These are phyloP conservation scores for Penicillium salamii DNA, from an alignment of 495 filamentous ascomycete genomes.

Conservation along the genomic window DNA sequence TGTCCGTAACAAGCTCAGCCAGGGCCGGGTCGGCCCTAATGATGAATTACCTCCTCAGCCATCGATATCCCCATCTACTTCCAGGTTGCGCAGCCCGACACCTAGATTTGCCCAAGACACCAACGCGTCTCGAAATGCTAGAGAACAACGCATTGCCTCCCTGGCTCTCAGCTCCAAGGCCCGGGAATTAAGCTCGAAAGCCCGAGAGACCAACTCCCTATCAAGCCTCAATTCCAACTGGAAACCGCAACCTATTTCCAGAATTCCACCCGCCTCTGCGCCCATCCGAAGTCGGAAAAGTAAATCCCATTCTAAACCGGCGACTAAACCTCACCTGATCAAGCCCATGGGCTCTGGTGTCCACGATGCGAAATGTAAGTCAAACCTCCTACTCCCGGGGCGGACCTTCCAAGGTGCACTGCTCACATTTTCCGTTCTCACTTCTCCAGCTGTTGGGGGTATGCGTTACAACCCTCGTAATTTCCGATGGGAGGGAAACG, in stretches of 20 bases:
- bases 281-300: constrained; percentile 53
- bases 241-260: constrained; percentile 68
- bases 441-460: constrained; percentile 71
- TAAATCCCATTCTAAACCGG: constrained; percentile 49
- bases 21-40: constrained; percentile 41
- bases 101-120: constrained; percentile 95
- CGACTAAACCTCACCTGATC: constrained; percentile 67
- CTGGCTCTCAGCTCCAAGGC: constrained; percentile 32
- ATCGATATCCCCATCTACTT: constrained; percentile 47
- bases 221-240: constrained; percentile 71
- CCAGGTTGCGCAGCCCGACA: constrained; percentile 49
- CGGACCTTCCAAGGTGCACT: neutral
- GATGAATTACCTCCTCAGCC: constrained; percentile 57
- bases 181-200: constrained; percentile 43
- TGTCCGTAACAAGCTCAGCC: constrained; percentile 58
- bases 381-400: neutral
- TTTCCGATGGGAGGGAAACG: constrained; percentile 94
- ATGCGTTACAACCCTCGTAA: constrained; percentile 90
- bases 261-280: constrained; percentile 39
- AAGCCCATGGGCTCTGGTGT: constrained; percentile 62
- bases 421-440: constrained; percentile 9
- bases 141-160: constrained; percentile 75
- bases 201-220: constrained; percentile 54
- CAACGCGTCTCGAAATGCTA: constrained; percentile 80
- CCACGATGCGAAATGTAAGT: constrained; percentile 65